Base-by-base conservation (phyloP, 352 stramenopile genomes). In the Pythium aquatile region DNA sequence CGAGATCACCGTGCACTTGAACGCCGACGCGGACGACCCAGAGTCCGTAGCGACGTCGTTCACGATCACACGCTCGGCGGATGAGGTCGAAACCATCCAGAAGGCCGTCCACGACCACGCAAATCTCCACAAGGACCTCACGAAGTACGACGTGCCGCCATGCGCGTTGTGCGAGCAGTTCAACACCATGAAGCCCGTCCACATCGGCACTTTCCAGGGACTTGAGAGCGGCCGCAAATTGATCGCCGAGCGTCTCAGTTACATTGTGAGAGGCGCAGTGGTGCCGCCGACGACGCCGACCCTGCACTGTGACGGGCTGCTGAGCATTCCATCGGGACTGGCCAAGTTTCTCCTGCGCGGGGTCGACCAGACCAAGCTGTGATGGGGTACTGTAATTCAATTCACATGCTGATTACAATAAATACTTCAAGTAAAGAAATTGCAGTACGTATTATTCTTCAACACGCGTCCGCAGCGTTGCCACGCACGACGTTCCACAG, bases 141-240 rank as follows among this genome's bases (percentile, higher is more conserved):
- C 58, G 0, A 9, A 30, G 17, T 57, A 48, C 0, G 40, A 37
- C 13, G 3, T 66, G 0, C 26, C 55, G 16, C 49, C 51, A 29
- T 66, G 59, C 13, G 37, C 49, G 3, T 39, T 66, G 3, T 66
- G 59, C 13, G 51, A 66, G 37, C 59, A 20, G 30, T 47, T 60
- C 51, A 60, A 55, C 39, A 26, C 55, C 10, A 24, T 66, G 10
- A 26, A n/a, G 14, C 14, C 14, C 42, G 14, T 49, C 14, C 42
- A n/a, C 14, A 26, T 49, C 17, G 42, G 26, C 59, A 24, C 59
- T 29, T 28, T 55, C 58, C 14, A 48, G 47, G 1, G 35, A 24
- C 13, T 42, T 24, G 5, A 65, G 29, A 2, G 59, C 58, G 9
- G 59, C 59, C 59, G 57, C 28, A 60, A 59, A 51, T 54, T 30